A percentile compares a stretch with the other conserved stretches of the same genome.
phyloP scores from a whole-genome alignment of 139 green algal genomes.

The Chlorella sp. region DNA sequence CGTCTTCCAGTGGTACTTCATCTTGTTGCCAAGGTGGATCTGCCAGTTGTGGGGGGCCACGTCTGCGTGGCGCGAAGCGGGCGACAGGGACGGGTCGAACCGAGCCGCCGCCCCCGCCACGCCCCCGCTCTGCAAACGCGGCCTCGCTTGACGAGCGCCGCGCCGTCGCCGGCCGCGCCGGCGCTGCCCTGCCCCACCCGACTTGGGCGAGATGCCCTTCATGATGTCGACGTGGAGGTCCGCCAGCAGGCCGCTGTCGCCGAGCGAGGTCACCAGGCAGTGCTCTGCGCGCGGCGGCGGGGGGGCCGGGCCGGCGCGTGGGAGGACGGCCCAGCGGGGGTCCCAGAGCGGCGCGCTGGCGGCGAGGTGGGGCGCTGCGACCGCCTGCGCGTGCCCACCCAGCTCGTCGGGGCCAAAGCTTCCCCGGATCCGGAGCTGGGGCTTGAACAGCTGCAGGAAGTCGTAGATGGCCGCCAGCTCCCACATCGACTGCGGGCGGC shows the following conservation, averaged over 20 bases:
- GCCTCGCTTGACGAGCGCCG: too few relatives aligned
- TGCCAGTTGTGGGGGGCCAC: conserved; percentile 28
- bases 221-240: conserved; percentile 47
- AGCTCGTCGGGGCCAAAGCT: background rate
- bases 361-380: background rate
- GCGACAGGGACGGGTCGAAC: too few relatives aligned
- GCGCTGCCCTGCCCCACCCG: too few relatives aligned
- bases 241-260: conserved; percentile 40
- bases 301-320: background rate
- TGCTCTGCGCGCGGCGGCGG: background rate
- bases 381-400: background rate
- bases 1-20: conserved; percentile 42
- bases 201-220: conserved; percentile 41
- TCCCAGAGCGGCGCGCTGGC: background rate
- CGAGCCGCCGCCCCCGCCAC: too few relatives aligned
- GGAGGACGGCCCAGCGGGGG: background rate
- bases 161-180: too few relatives aligned
- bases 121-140: too few relatives aligned
- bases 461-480: conserved; percentile 49
- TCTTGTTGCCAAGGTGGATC: conserved; percentile 46
- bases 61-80: too few relatives aligned
- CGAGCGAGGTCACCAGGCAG: conserved; percentile 26
- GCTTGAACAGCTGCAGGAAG: conserved; percentile 43
- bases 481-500: conserved; percentile 50
- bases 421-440: background rate